Evolutionary conservation across 305 asterid genomes (phyloP).

Genomic region (Fraxinus paxiana): DNA sequence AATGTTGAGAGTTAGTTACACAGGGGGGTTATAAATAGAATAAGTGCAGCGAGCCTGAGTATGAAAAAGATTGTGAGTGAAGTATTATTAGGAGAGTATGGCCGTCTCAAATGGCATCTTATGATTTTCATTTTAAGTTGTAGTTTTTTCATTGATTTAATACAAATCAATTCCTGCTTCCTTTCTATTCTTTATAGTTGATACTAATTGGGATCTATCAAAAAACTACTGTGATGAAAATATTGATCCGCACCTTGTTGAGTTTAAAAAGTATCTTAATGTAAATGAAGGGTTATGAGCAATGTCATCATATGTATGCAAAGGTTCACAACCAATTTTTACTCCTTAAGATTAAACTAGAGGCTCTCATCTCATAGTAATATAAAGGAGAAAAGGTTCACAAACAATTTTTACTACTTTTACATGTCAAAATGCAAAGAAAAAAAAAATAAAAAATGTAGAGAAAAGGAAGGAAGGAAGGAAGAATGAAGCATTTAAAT

Average conservation of each 20-base stretch:
- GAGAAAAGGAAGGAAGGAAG: not conserved
- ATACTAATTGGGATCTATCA: not conserved
- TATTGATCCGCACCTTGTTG: not conserved
- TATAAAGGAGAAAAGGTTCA: not conserved
- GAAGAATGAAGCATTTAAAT: constrained; percentile 24
- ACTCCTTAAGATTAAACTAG: not conserved
- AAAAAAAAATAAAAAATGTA: not conserved
- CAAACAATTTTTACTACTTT: not conserved
- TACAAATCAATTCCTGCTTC: not conserved
- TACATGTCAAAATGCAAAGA: not conserved
- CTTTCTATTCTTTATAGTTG: not conserved
- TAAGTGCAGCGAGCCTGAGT: not conserved
- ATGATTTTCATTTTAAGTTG: not conserved
- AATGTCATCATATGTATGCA: not conserved
- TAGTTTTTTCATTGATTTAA: not conserved
- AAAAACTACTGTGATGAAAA: not conserved
- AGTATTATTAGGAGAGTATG: not conserved
- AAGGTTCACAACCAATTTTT: not conserved
- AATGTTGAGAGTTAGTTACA: not conserved
- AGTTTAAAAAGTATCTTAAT: not conserved
- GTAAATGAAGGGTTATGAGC: not conserved
- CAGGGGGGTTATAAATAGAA: not conserved
- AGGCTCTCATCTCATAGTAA: not conserved
- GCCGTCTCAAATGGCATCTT: not conserved
- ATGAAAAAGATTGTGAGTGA: not conserved